Evolutionary conservation across 306 rosid genomes (phyloP), one percentile per base, ranked within the genome.

Genomic region (Dicorynia guianensis): DNA sequence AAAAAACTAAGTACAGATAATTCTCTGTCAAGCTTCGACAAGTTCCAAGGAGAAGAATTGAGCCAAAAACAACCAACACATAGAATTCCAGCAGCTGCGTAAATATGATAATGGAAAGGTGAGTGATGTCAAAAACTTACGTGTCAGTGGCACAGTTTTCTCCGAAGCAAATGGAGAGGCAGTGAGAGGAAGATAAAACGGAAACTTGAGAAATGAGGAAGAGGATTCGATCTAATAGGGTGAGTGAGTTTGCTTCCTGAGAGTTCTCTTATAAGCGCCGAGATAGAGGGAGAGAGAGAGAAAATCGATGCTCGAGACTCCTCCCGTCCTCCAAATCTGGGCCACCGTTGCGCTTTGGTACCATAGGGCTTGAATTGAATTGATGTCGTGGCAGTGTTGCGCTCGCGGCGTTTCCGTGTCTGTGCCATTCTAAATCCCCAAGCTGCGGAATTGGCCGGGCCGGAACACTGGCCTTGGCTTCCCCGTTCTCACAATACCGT

Each of bases 181-280:
- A 11, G 36, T 33, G 43, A 19, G 42, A 48, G 33, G 63, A 67
- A 62, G 76, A 56, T 15, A 48, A 73, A 3, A 10, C 0, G 30
- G 19, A 34, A 57, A 56, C 58, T 15, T 38, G 49, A 25, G 54
- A 34, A 19, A 62, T 30, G 34, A 40, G 46, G 79, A 12, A 63
- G 33, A 68, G 69, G 76, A 58, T 52, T 77, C 76, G 94, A 88
- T 88, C 93, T 82, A 78, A 65, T 47, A 84, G 59, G 73, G 49
- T 58, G 34, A 7, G 71, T 64, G 30, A 25, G 76, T 63, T 71
- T 60, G 46, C 50, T 79, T 82, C 75, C 77, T 71, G 82, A 78
- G 73, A 42, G 6, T 40, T 40, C 44, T 6, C 44, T 2, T 74
- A 67, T 69, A 75, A 40, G 8, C 44, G 44, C 44, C 44, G 8